Evolutionary conservation across 2,329 filamentous ascomycete genomes (phyloP), one percentile per base, ranked within the genome.

Genomic region (Diaporthe velutina): DNA sequence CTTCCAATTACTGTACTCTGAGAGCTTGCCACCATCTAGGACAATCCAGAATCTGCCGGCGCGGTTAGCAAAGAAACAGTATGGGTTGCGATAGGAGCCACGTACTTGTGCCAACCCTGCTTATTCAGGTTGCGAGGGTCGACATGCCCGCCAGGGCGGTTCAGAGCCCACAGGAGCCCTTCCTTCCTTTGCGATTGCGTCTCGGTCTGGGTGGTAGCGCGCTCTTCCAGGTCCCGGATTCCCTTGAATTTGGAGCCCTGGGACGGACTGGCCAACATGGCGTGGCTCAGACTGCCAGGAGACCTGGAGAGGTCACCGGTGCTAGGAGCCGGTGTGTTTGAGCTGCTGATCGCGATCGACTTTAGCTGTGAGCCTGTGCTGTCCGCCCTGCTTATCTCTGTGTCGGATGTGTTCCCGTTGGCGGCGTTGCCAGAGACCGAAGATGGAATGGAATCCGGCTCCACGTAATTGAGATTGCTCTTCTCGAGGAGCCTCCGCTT

Each of bases 1-100:
- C 84, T 99, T 99, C 97, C 97, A 99, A 83, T 99, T 98, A 82
- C 96, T 98, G 84, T 99, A 99, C 82, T 99, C 97, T 1, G 96
- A 98, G 22, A 99, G 89, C 82, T 97, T 98, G 33, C 97, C 97
- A 83, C 98, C 96, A 82, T 98, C 97, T 58, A 99, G 88, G 2
- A 99, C 97, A 77, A 99, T 97, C 97, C 97, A 99, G 84, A 98
- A 99, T 81, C 95, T 97, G 79, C 17, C 4, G 6, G 6, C 54
- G 2, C 2, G 10, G 74, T 81, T 71, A 80, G 78, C 67, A 50
- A 30, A 19, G n/a, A n/a, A 35, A n/a, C 4, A 30, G 13, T 28
- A 45, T 25, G 45, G 50, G 12, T 70, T 70, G 7, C 35, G 22
- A 33, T 4, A 35, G 19, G 13, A 15, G 48, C 33, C 17, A 90